Evolutionary conservation across 805 yeast genomes (phyloP), one percentile per base, ranked within the genome.

Genomic region (Saccharomycopsis javanensis): DNA sequence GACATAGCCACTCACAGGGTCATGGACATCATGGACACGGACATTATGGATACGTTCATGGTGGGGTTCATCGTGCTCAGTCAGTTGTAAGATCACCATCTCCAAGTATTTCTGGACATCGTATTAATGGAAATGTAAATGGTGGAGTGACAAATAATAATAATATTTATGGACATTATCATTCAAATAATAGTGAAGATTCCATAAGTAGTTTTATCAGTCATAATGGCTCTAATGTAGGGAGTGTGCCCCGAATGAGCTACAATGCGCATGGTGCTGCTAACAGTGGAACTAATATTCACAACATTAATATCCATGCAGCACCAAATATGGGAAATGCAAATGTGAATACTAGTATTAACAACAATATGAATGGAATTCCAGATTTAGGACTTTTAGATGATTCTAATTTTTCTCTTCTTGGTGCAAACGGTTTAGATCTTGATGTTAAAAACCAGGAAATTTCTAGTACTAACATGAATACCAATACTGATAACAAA

Each of bases 181-280:
- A 42, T 20, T 53, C 55, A n/a, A 59, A 57, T 45, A 54, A 53
- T 50, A 59, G 62, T 38, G 55, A 52, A 25, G 62, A 59, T 16
- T 57, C 60, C 3, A n/a, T 59, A 0, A 30, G 54, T 25, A 56
- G 61, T 33, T 56, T 57, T 31, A 20, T 59, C 5, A 57, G 53
- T 23, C 55, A 50, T n/a, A 42, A 42, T 42, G 48, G 48, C 10
- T 42, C 48, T 20, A 42, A 42, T 42, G 48, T 20, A 11, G 48
- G 48, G 23, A 42, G 48, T 42, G 48, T 42, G 11, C 48, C 48
- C 23, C 18, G 48, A 42, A 42, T 42, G 27, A 42, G 48, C 23
- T n/a, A 20, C 48, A 42, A 42, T 20, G 10, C 48, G 8, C 48
- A 42, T 42, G 48, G 35, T 27, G n/a, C 33, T 8, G 50, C 48